Base-by-base conservation (phyloP, 1,284 basidiomycete species). In the Tilletia caries region DNA sequence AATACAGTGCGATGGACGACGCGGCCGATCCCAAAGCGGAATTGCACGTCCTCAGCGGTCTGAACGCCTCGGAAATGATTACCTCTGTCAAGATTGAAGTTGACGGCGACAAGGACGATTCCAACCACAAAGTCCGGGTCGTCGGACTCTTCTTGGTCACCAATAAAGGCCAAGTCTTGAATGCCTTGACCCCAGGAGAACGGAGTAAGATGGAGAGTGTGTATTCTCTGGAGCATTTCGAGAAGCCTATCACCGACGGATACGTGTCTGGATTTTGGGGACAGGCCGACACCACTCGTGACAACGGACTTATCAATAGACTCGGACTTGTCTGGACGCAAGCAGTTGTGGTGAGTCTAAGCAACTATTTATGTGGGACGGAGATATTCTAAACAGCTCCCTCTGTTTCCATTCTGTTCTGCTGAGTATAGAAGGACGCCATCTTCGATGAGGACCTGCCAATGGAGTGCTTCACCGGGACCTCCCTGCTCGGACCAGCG, bases 191-290 rank as follows among this genome's bases (percentile, higher is more conserved):
- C 25, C 5, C 46, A 5, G 46, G 20, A 4, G 46, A 50, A 23
- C 43, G 43, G 8, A 44, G 43, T 20, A 37, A 46, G 32, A 65
- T 15, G 33, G n/a, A n/a, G n/a, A 8, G 37, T 3, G 5, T 41
- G 6, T 65, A 65, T 23, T 65, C 64, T 41, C 25, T 54, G 52
- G 20, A 54, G 20, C 29, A 12, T 2, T 66, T 66, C 65, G 65
- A 66, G 20, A 66, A 66, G 65, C 65, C 65, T 4, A 66, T 66
- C 37, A 41, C 33, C 37, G 65, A 66, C 29, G 65, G 65, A 23
- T 66, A 66, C 23, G 27, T 66, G 6, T 66, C 65, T 43, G 65
- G 65, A 32, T 66, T 66, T 37, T 66, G 65, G 65, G 65, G 65
- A 6, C 41, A 32, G 65, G 13, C 10, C 52, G 23, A 50, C 37